Evolutionary conservation across 2,329 filamentous ascomycete species (phyloP).

Genomic region (Keithomyces neogunnii): DNA sequence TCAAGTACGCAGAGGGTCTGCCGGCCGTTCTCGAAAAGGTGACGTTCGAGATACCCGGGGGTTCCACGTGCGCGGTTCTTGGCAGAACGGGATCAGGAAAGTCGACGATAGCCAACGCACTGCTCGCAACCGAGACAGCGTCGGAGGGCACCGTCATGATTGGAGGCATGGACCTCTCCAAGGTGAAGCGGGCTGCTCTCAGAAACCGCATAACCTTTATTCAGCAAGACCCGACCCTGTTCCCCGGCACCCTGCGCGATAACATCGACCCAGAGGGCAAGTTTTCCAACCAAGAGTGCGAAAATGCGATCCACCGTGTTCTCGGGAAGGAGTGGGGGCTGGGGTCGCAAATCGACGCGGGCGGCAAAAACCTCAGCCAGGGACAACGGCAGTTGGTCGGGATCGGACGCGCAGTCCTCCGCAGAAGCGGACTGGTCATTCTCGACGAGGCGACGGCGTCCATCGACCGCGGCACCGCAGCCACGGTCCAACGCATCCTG

Average conservation of each 20-base stretch:
- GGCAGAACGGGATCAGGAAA: slow-evolving; percentile 85
- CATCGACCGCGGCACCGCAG: slow-evolving; percentile 51
- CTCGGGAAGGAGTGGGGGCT: slow-evolving; percentile 42
- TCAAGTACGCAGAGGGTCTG: slow-evolving; percentile 71
- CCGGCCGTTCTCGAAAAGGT: slow-evolving; percentile 64
- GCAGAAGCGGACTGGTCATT: slow-evolving; percentile 51
- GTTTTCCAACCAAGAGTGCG: slow-evolving; percentile 42
- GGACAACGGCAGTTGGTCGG: slow-evolving; percentile 55
- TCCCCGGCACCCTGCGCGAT: slow-evolving; percentile 49
- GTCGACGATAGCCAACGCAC: slow-evolving; percentile 59
- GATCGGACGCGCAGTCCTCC: slow-evolving; percentile 50
- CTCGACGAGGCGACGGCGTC: slow-evolving; percentile 59
- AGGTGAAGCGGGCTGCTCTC: slow-evolving; percentile 45
- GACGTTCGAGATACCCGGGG: slow-evolving; percentile 62
- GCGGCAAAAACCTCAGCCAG: slow-evolving; percentile 54
- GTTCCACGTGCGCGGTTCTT: slow-evolving; percentile 57
- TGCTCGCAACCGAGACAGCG: slow-evolving; percentile 48
- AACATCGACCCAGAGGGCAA: slow-evolving; percentile 63
- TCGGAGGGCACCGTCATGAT: slow-evolving; percentile 42
- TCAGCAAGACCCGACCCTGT: slow-evolving; percentile 55
- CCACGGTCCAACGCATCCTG: slow-evolving; percentile 48
- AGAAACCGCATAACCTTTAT: slow-evolving; percentile 53
- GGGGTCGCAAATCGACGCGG: slow-evolving; percentile 45
- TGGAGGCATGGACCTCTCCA: slow-evolving; percentile 42
- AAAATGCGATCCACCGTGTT: slow-evolving; percentile 47